Evolutionary conservation across 352 stramenopile species (phyloP), one percentile per base, ranked within the genome.

Genomic region (Achlya hypogyna): DNA sequence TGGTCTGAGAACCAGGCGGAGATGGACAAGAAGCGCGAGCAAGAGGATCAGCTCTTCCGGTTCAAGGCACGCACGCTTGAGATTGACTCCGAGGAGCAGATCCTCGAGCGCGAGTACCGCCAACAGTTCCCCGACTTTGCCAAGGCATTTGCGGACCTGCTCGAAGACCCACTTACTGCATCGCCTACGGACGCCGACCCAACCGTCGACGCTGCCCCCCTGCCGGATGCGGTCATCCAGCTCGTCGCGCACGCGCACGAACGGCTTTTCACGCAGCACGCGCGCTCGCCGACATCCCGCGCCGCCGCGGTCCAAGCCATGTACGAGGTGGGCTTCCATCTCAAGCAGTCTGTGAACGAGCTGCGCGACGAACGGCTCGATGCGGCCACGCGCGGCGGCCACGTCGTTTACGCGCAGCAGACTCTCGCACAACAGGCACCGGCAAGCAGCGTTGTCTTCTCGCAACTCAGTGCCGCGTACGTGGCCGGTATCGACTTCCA

Each of bases 51-150:
- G 34, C 52, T 90, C 12, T 92, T 93, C 68, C 91, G 91, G 69
- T 95, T 93, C 74, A 93, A 95, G 45, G 81, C 87, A 29, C 86
- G 87, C 29, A 78, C 82, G 9, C 52, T 92, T 3, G 84, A 95
- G 22, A 78, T 95, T 32, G 78, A 91, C 65, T 88, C 84, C 0
- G 84, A 95, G 40, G 86, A 95, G 51, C 74, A 93, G 28, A 62
- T 95, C 1, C 63, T 91, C 12, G 90, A 98, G 65, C 72, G 89
- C 34, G 85, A 96, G 43, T 98, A 92, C 64, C 75, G 83, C 5
- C 75, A 96, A 22, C 88, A 98, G 68, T 98, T 98, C 72, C 95
- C 95, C 16, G 87, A 98, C 74, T 95, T 95, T 59, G 79, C 81
- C 6, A 77, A 78, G 38, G 79, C 79, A 0, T 95, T 91, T 40